Evolutionary conservation across 2,329 filamentous ascomycete genomes (phyloP), one percentile per base, ranked within the genome.

Genomic region (Aspergillus costaricaensis): DNA sequence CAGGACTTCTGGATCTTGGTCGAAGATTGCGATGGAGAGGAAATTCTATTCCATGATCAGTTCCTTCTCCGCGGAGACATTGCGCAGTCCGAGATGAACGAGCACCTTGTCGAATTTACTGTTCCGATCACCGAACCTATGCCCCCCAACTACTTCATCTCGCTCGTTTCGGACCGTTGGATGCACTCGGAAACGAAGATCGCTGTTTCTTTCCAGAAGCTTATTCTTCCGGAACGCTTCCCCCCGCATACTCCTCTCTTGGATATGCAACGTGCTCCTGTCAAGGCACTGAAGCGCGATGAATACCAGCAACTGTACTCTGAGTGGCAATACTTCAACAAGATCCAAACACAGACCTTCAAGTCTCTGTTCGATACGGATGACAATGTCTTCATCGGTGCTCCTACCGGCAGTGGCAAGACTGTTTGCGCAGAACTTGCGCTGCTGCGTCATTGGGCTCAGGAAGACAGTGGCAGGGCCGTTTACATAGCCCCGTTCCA

Each of bases 91-190:
- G 94, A 98, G 70, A 86, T 89, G 74, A 97, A 94, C 65, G 94
- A 98, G 79, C 95, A 99, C 76, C 79, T 97, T 10, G 90, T 99
- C 27, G 95, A 99, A 68, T 95, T 99, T 69, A 98, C 94, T 0
- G 94, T 98, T 3, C 91, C 95, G 0, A 96, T 99, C 67, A 93
- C 92, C 0, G 95, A 99, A 68, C 96, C 96, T 0, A 96, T 98
- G 91, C 95, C 95, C 14, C 95, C 96, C 0, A 96, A 99, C 76
- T 99, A 99, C 80, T 99, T 99, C 79, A 92, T 99, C 70, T 95
- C 92, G 0, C 86, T 99, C 41, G 80, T 97, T 19, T 98, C 94
- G 3, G 95, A 99, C 76, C 85, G 95, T 67, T 99, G 95, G 95
- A 97, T 99, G 92, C 92, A 96, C 74, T 92, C 94, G 0, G 93